Base-by-base conservation (phyloP, 2,329 filamentous ascomycete genomes). In the Aspergillus sp. region DNA sequence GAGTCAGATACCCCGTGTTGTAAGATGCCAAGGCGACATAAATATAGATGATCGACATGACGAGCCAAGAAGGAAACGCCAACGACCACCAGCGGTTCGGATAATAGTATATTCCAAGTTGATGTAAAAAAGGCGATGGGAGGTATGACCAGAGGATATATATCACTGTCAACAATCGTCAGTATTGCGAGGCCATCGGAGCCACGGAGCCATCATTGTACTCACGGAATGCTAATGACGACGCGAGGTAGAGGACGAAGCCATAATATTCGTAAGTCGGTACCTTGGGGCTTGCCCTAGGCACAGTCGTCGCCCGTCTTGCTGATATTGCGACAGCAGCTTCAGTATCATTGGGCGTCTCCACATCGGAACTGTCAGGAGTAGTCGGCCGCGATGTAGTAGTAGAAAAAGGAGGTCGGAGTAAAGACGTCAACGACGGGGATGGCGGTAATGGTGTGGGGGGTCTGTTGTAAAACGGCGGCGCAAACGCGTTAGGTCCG, bases 201-300 rank as follows among this genome's bases (percentile, higher is more conserved):
- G 21, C 17, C 14, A 12, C 11, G 7, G 33, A 15, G 33, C 19
- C 14, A 7, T 14, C 35, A 19, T 6, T 40, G 46, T 19, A 89
- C 69, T 85, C 82, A 71, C 89, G 80, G 72, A 98, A 98, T 2
- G 86, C 86, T 52, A 95, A 80, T 21, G 88, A 91, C 61, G 89
- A 93, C 70, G 93, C 91, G 40, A 99, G 84, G 78, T 99, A 98
- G 50, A 99, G 84, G 54, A 96, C 93, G 77, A 99, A 99, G 72
- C 95, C 95, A 74, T 98, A 98, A 84, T 98, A 99, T 73, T 99
- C 95, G 79, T 99, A 98, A 0, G 95, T 99, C n/a, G 95, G 95
- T 2, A 99, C 93, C 72, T 95, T 92, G 2, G 95, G 95, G 54
- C 89, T 89, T 2, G 92, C 93, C 56, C 91, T 89, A 6, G 93